Evolutionary conservation across 441 rosid species (phyloP), one percentile per base, ranked within the genome.

Genomic region (Corymbia citriodora): DNA sequence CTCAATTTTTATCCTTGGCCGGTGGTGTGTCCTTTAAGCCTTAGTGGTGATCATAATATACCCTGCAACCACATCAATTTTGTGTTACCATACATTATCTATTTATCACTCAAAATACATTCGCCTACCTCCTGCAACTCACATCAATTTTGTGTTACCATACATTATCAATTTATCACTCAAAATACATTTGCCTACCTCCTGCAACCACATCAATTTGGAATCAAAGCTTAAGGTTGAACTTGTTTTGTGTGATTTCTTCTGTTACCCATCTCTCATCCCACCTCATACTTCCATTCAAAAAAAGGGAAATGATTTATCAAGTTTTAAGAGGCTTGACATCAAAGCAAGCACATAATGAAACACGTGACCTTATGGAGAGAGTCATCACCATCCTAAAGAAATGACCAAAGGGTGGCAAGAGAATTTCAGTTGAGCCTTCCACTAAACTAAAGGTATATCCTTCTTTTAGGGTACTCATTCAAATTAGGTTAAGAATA

Each of bases 311-410:
- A 27, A 61, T 61, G 8, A 6, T n/a, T 0, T 61, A 61, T 61
- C 16, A 61, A 3, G 9, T 61, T 61, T 2, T 15, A 0, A 61
- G 65, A 27, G 68, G 27, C 27, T 61, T 27, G n/a, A 61, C 31
- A 27, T 61, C 12, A 8, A n/a, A 61, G 68, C 68, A 61, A 61
- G 31, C 68, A 12, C 9, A 61, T n/a, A 61, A 61, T 27, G 16
- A 14, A 61, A 27, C 31, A 6, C 0, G 1, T 61, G 68, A 61
- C 4, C 4, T 0, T 61, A 65, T n/a, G 36, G 33, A 29, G 14
- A 63, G 18, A 63, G 36, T 29, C 19, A 18, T 65, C 36, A n/a
- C 36, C 2, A 10, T 65, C 18, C 33, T 65, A 65, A 29, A 65
- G 36, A 65, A 65, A 63, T 27, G 8, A 63, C 9, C 29, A 0